Percentiles rank a stretch among this genome's conserved stretches.
Evolutionary conservation across 2,329 filamentous ascomycete genomes (phyloP).

Genomic region (Eurotiales sp.): DNA sequence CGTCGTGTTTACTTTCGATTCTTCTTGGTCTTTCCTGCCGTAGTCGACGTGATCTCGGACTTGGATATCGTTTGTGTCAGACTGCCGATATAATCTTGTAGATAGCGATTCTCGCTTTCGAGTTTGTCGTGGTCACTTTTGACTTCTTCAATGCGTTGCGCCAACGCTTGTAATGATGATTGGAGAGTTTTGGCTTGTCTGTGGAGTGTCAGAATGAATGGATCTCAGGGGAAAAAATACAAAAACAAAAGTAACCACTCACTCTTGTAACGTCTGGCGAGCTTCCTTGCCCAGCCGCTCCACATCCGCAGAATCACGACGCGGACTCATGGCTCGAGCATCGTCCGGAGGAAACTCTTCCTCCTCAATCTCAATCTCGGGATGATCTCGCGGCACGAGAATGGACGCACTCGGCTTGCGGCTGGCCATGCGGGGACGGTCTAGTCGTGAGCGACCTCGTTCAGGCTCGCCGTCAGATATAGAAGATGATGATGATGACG

Average conservation of each 20-base stretch:
- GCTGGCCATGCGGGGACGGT: conserved; percentile 65
- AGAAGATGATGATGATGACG: conserved; percentile 46
- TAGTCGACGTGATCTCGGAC: conserved; percentile 54
- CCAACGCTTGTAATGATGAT: conserved; percentile 81
- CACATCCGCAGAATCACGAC: conserved; percentile 84
- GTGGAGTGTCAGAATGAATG: conserved; percentile 12
- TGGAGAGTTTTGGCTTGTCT: conserved; percentile 89
- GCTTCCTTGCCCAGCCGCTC: conserved; percentile 83
- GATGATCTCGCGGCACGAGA: conserved; percentile 73
- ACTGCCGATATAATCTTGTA: conserved; percentile 97
- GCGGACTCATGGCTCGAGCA: conserved; percentile 89
- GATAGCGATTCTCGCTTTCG: conserved; percentile 92
- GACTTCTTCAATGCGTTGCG: conserved; percentile 91
- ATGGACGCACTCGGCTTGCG: conserved; percentile 79
- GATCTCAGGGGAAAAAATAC: no score
- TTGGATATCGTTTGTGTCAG: conserved; percentile 70
- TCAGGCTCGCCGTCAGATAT: conserved; percentile 46
- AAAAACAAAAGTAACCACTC: conserved; percentile 28
- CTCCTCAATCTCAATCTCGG: conserved; percentile 67
- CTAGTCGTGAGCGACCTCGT: conserved; percentile 39
- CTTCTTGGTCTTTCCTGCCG: conserved; percentile 51
- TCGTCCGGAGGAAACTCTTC: conserved; percentile 80
- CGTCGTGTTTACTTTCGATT: conserved; percentile 39
- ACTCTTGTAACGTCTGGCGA: conserved; percentile 61
- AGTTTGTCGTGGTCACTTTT: conserved; percentile 94